phyloP scores from a whole-genome alignment of 306 rosid species.

The Quercus rubra region DNA sequence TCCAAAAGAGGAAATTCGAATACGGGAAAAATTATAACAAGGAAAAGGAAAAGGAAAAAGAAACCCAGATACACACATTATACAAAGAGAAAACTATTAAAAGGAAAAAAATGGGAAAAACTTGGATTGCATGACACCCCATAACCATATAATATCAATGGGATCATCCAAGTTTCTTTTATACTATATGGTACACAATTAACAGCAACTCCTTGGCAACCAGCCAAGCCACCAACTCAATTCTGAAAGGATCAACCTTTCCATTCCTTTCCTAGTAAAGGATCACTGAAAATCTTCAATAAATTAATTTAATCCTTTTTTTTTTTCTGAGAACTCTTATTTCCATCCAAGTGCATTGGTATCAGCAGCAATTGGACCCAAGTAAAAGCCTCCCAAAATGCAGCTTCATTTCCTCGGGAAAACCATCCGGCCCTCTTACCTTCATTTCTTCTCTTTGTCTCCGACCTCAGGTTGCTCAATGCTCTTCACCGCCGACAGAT shows the following conservation, averaged over 20 bases:
- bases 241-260: not conserved
- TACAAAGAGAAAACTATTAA: not conserved
- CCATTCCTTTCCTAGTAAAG: not conserved
- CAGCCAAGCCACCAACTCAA: not conserved
- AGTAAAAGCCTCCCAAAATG: not conserved
- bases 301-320: not conserved
- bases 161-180: not conserved
- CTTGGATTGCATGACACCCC: not conserved
- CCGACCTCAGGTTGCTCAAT: slow-evolving; percentile 27
- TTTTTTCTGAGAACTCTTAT: not conserved
- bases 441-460: slow-evolving; percentile 35
- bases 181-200: not conserved
- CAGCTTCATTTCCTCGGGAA: not conserved
- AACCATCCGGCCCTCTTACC: slow-evolving; percentile 12
- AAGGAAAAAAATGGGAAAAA: not conserved
- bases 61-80: not conserved
- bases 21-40: no score
- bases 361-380: slow-evolving; percentile 10
- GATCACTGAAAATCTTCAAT: slow-evolving; percentile 20
- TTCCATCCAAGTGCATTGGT: slow-evolving; percentile 2
- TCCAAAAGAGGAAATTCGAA: not conserved
- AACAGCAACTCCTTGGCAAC: not conserved
- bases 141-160: not conserved
- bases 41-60: not conserved
- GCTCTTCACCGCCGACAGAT: slow-evolving; percentile 36